Conservation (phyloP, 768 basidiomycete genomes). For the Fomitopsis pulvina region DNA sequence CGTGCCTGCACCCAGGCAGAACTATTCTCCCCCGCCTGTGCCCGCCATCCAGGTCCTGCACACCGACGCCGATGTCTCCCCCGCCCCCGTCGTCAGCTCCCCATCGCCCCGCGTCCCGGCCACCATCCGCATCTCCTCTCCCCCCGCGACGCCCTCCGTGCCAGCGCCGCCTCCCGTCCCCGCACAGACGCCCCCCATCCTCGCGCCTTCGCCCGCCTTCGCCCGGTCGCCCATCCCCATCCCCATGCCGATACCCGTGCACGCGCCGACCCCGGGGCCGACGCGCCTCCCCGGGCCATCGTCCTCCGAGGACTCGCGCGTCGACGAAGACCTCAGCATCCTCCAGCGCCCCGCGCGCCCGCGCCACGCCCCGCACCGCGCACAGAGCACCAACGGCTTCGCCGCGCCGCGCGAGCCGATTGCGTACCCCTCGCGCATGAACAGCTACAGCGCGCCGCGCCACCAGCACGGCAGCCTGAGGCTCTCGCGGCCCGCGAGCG, state of each 20-base stretch:
- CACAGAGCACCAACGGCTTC: neutral
- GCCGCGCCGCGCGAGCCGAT: neutral
- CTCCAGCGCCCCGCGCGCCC: neutral
- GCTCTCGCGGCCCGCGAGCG: neutral
- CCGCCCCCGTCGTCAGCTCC: neutral
- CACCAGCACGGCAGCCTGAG: neutral
- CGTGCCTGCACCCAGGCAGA: neutral
- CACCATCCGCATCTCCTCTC: neutral
- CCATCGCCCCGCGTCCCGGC: neutral
- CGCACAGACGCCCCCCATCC: neutral
- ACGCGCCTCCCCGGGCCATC: neutral
- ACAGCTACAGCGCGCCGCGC: slow-evolving; percentile 5
- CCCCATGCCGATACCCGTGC: neutral
- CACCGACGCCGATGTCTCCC: neutral
- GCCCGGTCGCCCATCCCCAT: neutral
- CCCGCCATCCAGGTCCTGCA: neutral
- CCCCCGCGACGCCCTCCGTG: neutral
- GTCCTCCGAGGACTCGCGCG: neutral
- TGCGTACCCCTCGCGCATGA: slow-evolving; percentile 4
- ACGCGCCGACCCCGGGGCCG: neutral
- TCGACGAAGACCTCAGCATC: neutral
- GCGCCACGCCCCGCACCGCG: neutral
- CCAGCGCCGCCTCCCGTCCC: neutral
- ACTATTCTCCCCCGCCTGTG: neutral
- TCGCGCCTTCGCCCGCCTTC: neutral